phyloP scores from a whole-genome alignment of 192 early-diverging fungal species.

The Dimargaris cristalligena region DNA sequence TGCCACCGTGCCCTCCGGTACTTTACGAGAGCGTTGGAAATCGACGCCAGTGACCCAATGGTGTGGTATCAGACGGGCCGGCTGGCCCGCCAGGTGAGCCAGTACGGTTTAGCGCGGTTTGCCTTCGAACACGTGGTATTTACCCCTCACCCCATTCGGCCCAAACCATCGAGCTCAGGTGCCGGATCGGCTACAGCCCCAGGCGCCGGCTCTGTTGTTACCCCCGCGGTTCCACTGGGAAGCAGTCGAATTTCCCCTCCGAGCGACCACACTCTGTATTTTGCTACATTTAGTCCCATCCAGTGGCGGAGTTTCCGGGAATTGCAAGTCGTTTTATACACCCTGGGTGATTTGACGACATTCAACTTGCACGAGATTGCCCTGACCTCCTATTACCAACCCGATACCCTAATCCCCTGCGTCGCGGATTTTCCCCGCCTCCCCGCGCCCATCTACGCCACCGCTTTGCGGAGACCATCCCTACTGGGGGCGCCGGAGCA shows the following conservation, averaged over 20 bases:
- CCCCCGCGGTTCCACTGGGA: not conserved
- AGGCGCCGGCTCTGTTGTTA: not conserved
- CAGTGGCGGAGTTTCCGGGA: constrained; percentile 4
- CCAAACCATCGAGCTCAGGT: not conserved
- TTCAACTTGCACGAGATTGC: not conserved
- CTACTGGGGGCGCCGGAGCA: too few species aligned
- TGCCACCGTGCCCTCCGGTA: not conserved
- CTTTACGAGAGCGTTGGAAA: not conserved
- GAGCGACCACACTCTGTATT: too few species aligned
- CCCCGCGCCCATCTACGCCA: not conserved
- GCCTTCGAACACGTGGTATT: constrained; percentile 1
- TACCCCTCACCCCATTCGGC: not conserved
- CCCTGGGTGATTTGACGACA: not conserved
- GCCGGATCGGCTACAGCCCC: not conserved
- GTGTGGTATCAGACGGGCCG: not conserved
- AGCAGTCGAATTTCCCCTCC: not conserved
- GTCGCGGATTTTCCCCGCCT: not conserved
- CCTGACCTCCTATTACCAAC: not conserved
- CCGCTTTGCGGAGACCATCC: too few species aligned
- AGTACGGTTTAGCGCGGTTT: constrained; percentile 3
- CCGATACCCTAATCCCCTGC: not conserved
- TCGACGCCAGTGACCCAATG: not conserved
- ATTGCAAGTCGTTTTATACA: not conserved
- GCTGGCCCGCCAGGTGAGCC: not conserved
- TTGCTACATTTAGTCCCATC: not conserved